Evolutionary conservation across 768 basidiomycete species (phyloP).

Genomic region (Leucocoprinus leucothites): DNA sequence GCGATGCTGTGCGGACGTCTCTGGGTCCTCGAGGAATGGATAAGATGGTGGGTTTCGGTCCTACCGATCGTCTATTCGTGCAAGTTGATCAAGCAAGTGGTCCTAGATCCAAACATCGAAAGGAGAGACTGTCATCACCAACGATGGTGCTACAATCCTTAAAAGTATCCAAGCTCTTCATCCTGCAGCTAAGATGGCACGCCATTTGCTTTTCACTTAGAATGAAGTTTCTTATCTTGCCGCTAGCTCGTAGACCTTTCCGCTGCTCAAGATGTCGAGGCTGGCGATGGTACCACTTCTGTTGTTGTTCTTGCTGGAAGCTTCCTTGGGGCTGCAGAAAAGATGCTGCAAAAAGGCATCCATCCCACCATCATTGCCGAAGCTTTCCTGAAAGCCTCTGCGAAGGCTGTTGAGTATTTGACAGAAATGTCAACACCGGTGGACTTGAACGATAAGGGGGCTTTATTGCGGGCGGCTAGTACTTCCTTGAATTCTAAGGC

Average conservation of each 20-base stretch:
- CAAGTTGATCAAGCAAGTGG: slow-evolving; percentile 10
- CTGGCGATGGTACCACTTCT: slow-evolving; percentile 96
- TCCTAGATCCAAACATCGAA: slow-evolving; percentile 90
- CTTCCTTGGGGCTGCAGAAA: slow-evolving; percentile 91
- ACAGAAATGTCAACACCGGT: slow-evolving; percentile 92
- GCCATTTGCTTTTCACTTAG: slow-evolving; percentile 18
- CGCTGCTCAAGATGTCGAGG: slow-evolving; percentile 96
- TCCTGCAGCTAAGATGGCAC: slow-evolving; percentile 96
- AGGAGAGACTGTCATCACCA: slow-evolving; percentile 97
- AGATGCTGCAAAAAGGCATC: slow-evolving; percentile 94
- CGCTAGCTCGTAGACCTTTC: slow-evolving; percentile 92
- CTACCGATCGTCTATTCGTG: slow-evolving; percentile 8
- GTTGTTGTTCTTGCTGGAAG: slow-evolving; percentile 97
- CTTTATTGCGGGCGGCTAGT: slow-evolving; percentile 86
- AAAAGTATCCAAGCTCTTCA: slow-evolving; percentile 95
- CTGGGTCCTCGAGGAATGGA: slow-evolving; percentile 98
- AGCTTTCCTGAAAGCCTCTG: slow-evolving; percentile 88
- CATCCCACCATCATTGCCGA: slow-evolving; percentile 98
- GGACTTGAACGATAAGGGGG: slow-evolving; percentile 82
- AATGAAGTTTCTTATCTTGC: slow-evolving; percentile 13
- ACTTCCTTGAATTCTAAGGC: slow-evolving; percentile 98
- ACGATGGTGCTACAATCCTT: slow-evolving; percentile 97
- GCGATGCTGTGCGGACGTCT: slow-evolving; percentile 95
- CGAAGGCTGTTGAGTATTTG: slow-evolving; percentile 91
- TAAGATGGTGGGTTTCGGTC: slow-evolving; percentile 76